These are phyloP conservation scores for Scutellaria barbata DNA, from an alignment of 257 asterid species.

Conservation along the genomic window DNA sequence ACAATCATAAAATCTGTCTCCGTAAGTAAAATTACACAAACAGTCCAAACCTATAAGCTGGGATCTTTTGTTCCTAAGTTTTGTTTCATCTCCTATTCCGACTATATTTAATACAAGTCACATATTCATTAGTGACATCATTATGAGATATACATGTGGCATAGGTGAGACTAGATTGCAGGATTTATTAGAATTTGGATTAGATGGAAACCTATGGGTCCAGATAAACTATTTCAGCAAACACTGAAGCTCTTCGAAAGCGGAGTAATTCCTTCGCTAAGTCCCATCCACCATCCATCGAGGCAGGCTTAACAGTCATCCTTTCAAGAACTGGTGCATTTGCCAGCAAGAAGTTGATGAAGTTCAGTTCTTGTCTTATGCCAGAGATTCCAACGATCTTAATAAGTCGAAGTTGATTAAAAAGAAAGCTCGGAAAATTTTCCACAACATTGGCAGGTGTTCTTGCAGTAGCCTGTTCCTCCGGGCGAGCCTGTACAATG, in stretches of 20 bases:
- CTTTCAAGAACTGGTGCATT: slow-evolving; percentile 77
- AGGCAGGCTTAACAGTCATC: slow-evolving; percentile 78
- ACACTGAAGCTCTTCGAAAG: slow-evolving; percentile 74
- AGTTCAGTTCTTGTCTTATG: slow-evolving; percentile 64
- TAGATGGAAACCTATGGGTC: slow-evolving; percentile 60
- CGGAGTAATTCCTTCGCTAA: slow-evolving; percentile 78
- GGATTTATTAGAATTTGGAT: no score
- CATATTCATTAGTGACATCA: no score
- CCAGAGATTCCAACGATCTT: slow-evolving; percentile 77
- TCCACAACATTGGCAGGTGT: slow-evolving; percentile 37
- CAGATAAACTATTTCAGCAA: slow-evolving; percentile 69
- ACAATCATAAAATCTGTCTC: neutral
- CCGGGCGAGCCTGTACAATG: slow-evolving; percentile 71
- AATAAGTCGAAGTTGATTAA: slow-evolving; percentile 62
- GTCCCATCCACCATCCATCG: slow-evolving; percentile 74
- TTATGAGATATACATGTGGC: no score
- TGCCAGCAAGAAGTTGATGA: slow-evolving; percentile 72
- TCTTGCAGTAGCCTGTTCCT: slow-evolving; percentile 51
- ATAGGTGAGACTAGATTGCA: no score
- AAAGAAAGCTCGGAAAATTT: slow-evolving; percentile 43
- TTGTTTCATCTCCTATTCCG: no score
- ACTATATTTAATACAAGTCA: no score
- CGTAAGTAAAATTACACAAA: no score
- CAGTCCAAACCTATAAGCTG: no score
- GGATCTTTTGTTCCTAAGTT: no score